These are phyloP conservation scores for Picochlorum sp. DNA, from an alignment of 139 green algal genomes.

Conservation along the genomic window DNA sequence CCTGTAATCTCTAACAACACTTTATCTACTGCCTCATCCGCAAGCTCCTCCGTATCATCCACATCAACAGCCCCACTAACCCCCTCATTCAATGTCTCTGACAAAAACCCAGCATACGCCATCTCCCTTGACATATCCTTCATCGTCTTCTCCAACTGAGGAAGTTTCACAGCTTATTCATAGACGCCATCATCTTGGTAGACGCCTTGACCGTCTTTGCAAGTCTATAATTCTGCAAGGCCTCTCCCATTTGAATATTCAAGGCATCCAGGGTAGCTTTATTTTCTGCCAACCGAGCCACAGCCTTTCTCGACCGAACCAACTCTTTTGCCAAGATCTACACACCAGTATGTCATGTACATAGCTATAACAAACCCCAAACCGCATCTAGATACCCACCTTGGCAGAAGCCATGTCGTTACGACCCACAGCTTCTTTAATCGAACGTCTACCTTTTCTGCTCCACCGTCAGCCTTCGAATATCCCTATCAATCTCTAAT, in stretches of 20 bases:
- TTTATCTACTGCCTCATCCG: conserved; percentile 59
- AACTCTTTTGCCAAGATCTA: conserved; percentile 72
- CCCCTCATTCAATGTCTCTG: conserved; percentile 79
- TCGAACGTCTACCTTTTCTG: conserved; percentile 66
- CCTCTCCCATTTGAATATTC: conserved; percentile 61
- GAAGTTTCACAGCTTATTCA: conserved; percentile 69
- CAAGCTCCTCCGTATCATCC: conserved; percentile 68
- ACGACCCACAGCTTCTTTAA: conserved; percentile 72
- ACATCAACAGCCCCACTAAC: conserved; percentile 54
- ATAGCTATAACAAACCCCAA: background rate
- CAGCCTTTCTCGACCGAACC: conserved; percentile 45
- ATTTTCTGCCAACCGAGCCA: conserved; percentile 61
- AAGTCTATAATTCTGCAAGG: conserved; percentile 51
- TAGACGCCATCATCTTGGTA: conserved; percentile 70
- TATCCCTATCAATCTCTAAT: conserved; percentile 26
- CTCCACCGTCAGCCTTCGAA: conserved; percentile 64
- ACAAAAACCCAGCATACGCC: conserved; percentile 78
- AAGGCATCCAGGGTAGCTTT: conserved; percentile 79
- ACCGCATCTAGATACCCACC: conserved; percentile 8
- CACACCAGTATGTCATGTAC: background rate
- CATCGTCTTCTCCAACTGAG: conserved; percentile 67
- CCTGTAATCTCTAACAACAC: conserved; percentile 50
- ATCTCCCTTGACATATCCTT: conserved; percentile 83
- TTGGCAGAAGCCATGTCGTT: conserved; percentile 61
- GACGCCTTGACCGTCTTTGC: conserved; percentile 55